Evolutionary conservation across 1,284 basidiomycete genomes (phyloP), one percentile per base, ranked within the genome.

Genomic region (Athelia psychrophila): DNA sequence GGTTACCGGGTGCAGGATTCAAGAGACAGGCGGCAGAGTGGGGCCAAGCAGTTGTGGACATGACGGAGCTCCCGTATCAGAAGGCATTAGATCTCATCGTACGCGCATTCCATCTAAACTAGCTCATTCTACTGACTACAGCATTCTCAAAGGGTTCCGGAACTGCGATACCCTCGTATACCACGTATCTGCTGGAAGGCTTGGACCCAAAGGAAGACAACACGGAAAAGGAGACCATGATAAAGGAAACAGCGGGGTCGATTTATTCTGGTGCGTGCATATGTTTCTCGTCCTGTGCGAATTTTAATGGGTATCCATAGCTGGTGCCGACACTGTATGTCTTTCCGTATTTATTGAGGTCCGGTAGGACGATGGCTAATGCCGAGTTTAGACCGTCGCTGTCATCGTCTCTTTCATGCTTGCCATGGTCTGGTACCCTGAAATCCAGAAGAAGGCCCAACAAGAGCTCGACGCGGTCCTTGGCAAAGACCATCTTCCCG

Each of bases 401-500:
- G 38, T 22, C n/a, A 5, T 42, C 8, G 9, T 5, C 8, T 42
- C 38, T 8, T 42, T 42, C n/a, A 9, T 42, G 9, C 38, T 42
- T 42, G 64, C 63, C 2, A 62, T 69, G 62, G 54, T 63, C 2
- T 45, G 58, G 19, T 54, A 63, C 47, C 67, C 65, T 2, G 61
- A 67, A 6, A 56, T 64, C 19, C 64, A 65, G 48, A 44, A 53
- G 9, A 58, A 56, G 18, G 67, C 67, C 1, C 63, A 65, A 42
- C 56, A 53, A 25, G 66, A 69, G 49, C 55, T 70, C 44, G 62
- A 67, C 52, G 45, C 51, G 18, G 62, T 68, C 16, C 56, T 67
- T 27, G 63, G 67, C 10, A n/a, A 24, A 15, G 56, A 60, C 20
- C 50, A 68, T 18, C 47, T 70, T 3, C 70, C 71, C 0, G 55